Conservation (phyloP, 2,329 filamentous ascomycete species). For the Pseudopyricularia javanii region DNA sequence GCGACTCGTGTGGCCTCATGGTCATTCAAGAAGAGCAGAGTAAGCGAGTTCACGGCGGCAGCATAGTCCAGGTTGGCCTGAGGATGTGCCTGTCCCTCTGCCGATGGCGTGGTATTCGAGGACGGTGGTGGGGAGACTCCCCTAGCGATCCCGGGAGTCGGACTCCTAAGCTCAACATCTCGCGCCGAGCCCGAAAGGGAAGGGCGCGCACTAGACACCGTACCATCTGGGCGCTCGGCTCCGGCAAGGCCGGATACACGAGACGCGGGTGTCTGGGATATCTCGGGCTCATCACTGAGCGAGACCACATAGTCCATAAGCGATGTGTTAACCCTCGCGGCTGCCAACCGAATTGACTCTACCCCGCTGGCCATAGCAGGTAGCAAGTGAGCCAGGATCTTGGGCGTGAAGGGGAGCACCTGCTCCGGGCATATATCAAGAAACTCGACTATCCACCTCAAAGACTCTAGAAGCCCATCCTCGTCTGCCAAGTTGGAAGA, state of each 20-base stretch:
- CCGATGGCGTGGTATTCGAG: constrained; percentile 19
- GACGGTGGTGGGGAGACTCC: constrained; percentile 31
- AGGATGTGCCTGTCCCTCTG: constrained; percentile 26
- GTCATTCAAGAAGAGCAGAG: constrained; percentile 87
- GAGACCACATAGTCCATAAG: constrained; percentile 93
- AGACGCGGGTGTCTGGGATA: constrained; percentile 20
- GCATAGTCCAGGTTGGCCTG: constrained; percentile 84
- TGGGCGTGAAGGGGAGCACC: constrained; percentile 87
- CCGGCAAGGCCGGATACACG: constrained; percentile 18
- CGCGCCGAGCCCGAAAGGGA: constrained; percentile 38
- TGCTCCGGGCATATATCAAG: constrained; percentile 96
- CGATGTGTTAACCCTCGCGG: constrained; percentile 77
- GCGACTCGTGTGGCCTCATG: constrained; percentile 92
- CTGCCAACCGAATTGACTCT: constrained; percentile 78
- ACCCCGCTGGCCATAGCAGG: constrained; percentile 89
- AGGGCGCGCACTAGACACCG: constrained; percentile 30
- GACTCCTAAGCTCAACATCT: constrained; percentile 39
- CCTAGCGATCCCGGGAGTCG: constrained; percentile 26
- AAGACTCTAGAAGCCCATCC: constrained; percentile 78
- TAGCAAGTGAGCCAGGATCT: constrained; percentile 79
- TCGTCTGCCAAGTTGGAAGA: constrained; percentile 46
- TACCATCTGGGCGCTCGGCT: constrained; percentile 24
- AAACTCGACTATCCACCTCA: constrained; percentile 93
- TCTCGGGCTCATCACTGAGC: constrained; percentile 58
- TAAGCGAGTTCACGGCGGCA: constrained; percentile 85